These are phyloP conservation scores for Podila epigama DNA, from an alignment of 192 early-diverging fungal species.

Conservation along the genomic window DNA sequence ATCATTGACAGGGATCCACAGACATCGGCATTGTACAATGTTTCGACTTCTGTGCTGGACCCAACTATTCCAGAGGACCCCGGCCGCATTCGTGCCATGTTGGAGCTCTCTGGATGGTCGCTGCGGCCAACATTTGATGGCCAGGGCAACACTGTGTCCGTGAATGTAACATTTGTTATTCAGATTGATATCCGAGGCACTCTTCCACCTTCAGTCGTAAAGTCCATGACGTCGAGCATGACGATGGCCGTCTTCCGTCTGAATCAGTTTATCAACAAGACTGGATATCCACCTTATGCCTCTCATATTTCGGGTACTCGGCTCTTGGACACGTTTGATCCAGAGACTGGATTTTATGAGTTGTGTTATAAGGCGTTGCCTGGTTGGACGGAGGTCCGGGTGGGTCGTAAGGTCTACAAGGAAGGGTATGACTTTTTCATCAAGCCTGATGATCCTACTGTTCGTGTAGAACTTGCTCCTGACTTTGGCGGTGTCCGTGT, in stretches of 20 bases:
- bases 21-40: conserved; percentile 51
- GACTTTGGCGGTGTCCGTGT: conserved; percentile 53
- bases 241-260: conserved; percentile 53
- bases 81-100: conserved; percentile 51
- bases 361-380: conserved; percentile 50
- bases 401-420: conserved; percentile 49
- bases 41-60: conserved; percentile 57
- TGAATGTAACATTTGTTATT: conserved; percentile 54
- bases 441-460: conserved; percentile 47
- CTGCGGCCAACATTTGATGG: conserved; percentile 54
- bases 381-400: conserved; percentile 58
- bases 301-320: conserved; percentile 54
- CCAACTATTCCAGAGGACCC: conserved; percentile 53
- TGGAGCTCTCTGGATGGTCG: conserved; percentile 58
- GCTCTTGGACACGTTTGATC: conserved; percentile 51
- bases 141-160: conserved; percentile 42
- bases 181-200: conserved; percentile 61
- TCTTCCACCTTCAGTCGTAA: conserved; percentile 52
- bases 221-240: conserved; percentile 51
- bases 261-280: conserved; percentile 51
- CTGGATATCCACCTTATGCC: conserved; percentile 64
- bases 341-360: conserved; percentile 48
- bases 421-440: conserved; percentile 55
- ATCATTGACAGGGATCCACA: conserved; percentile 59
- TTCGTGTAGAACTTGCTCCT: conserved; percentile 52